These are phyloP conservation scores for Oenanthe javanica DNA, from an alignment of 140 eudicot genomes.

Conservation along the genomic window DNA sequence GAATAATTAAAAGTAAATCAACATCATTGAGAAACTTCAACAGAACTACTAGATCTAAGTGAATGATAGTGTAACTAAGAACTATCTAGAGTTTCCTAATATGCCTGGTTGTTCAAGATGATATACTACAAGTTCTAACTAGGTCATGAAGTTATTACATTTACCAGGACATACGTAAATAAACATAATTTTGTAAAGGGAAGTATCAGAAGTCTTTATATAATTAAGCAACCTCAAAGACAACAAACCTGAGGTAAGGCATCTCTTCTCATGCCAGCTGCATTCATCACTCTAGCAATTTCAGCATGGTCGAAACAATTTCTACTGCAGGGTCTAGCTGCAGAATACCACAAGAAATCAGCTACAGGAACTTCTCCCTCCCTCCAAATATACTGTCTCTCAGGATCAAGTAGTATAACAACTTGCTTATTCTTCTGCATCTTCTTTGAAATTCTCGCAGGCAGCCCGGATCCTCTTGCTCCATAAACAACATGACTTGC, in stretches of 20 bases:
- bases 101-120: neutral
- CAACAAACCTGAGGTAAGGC: slow-evolving; percentile 93
- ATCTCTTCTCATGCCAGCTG: slow-evolving; percentile 93
- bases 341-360: slow-evolving; percentile 98
- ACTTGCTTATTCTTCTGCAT: slow-evolving; percentile 90
- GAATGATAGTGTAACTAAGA: neutral
- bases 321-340: slow-evolving; percentile 88
- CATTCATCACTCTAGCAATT: slow-evolving; percentile 97
- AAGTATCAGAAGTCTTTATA: neutral
- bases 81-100: neutral
- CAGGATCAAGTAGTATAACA: slow-evolving; percentile 83
- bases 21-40: neutral
- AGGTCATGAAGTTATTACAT: neutral
- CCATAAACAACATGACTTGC: slow-evolving; percentile 88
- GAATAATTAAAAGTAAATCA: neutral
- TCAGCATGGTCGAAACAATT: slow-evolving; percentile 99
- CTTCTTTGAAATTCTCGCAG: slow-evolving; percentile 88
- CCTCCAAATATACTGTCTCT: slow-evolving; percentile 76
- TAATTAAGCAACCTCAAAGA: neutral
- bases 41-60: neutral
- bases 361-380: slow-evolving; percentile 99
- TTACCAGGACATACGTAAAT: neutral
- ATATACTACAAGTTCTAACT: neutral
- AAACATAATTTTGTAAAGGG: neutral
- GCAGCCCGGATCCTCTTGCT: slow-evolving; percentile 86